These are phyloP conservation scores for Eudorina sp. DNA, from an alignment of 139 green algal genomes.

Conservation along the genomic window DNA sequence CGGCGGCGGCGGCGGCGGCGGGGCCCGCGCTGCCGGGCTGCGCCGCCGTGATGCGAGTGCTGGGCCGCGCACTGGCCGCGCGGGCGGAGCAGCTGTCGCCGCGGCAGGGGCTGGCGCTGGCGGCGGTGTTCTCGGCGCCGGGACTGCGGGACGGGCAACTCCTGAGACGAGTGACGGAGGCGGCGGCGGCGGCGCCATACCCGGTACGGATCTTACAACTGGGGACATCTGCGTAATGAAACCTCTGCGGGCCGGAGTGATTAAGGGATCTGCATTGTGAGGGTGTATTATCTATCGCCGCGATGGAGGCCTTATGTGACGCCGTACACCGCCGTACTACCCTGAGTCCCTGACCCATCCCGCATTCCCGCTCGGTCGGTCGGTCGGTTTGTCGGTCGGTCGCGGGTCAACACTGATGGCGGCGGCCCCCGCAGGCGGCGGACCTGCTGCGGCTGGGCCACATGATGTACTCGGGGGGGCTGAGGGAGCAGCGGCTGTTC, in stretches of 20 bases:
- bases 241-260: too few species aligned
- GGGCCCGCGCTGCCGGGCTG: neutral
- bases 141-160: neutral
- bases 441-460: constrained; percentile 5
- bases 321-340: too few species aligned
- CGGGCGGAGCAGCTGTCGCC: neutral
- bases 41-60: neutral
- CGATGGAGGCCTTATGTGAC: too few species aligned
- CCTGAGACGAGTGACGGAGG: constrained; percentile 17
- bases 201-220: too few species aligned
- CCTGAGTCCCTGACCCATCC: too few species aligned
- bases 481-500: neutral
- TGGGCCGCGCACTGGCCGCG: neutral
- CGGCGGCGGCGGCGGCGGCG: neutral
- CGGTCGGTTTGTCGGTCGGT: too few species aligned
- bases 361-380: too few species aligned
- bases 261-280: too few species aligned
- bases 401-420: too few species aligned
- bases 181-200: neutral
- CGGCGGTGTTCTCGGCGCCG: neutral
- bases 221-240: too few species aligned
- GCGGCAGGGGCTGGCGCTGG: neutral
- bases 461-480: neutral
- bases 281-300: too few species aligned
- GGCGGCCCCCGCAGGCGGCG: neutral